A percentile compares a stretch with the other conserved stretches of the same genome.
Conservation (phyloP, 164 flowering plant genomes). For the Liquidambar formosana region DNA sequence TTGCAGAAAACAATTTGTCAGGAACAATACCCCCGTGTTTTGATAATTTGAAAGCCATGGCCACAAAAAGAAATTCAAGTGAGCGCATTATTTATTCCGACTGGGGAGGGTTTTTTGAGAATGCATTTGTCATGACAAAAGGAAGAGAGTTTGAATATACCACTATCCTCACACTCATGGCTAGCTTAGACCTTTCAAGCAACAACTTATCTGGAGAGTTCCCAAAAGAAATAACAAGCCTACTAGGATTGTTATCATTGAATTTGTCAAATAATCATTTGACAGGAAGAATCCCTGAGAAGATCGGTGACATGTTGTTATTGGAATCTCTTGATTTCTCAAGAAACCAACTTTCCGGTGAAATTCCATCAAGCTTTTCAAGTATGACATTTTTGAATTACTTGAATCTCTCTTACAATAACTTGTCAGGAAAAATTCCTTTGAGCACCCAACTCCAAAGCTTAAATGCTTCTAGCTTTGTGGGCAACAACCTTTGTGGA, state of each 20-base stretch:
- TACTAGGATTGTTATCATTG: constrained; percentile 14
- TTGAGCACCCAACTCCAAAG: constrained; percentile 9
- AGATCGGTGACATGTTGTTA: too few species aligned
- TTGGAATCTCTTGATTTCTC: constrained; percentile 36
- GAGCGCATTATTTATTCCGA: too few species aligned
- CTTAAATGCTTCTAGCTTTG: background rate
- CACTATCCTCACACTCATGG: background rate
- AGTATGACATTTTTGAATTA: constrained; percentile 11
- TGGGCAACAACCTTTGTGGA: constrained; percentile 12
- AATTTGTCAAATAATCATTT: constrained; percentile 36
- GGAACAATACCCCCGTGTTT: constrained; percentile 37
- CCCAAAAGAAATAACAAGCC: constrained; percentile 27
- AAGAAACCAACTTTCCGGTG: constrained; percentile 23
- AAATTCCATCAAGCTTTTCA: constrained; percentile 26
- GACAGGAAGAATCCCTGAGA: constrained; percentile 24
- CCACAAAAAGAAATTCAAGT: background rate
- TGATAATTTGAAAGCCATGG: constrained; percentile 25
- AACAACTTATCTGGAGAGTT: constrained; percentile 29
- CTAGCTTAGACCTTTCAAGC: constrained; percentile 34
- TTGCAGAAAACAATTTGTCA: constrained; percentile 28
- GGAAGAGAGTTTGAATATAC: constrained; percentile 14
- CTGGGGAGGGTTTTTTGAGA: background rate
- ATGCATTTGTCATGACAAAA: constrained; percentile 7
- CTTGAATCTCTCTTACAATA: constrained; percentile 38
- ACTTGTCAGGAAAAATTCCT: constrained; percentile 30